Conservation (phyloP, 2,329 filamentous ascomycete species). For the Fusarium humuli region DNA sequence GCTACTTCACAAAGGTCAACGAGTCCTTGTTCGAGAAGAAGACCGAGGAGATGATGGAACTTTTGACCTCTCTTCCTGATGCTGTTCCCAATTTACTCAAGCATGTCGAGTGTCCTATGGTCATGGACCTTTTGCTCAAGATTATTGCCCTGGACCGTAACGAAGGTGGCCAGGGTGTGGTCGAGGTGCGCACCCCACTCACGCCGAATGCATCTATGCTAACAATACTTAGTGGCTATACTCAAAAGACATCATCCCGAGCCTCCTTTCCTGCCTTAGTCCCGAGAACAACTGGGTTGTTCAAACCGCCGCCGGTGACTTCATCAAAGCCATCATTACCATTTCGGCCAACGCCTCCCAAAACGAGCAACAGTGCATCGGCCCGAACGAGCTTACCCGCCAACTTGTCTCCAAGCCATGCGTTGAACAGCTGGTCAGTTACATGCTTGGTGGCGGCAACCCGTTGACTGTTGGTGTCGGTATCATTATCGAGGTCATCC, state of each 20-base stretch:
- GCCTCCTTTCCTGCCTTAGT: constrained; percentile 85
- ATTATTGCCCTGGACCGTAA: constrained; percentile 96
- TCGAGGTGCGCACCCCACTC: constrained; percentile 72
- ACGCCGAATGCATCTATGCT: constrained; percentile 25
- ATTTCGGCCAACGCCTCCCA: constrained; percentile 98
- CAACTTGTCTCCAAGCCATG: constrained; percentile 91
- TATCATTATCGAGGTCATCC: constrained; percentile 97
- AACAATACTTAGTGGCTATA: constrained; percentile 80
- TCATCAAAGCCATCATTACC: constrained; percentile 98
- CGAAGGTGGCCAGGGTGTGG: constrained; percentile 90
- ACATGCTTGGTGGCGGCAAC: constrained; percentile 95
- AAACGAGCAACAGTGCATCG: constrained; percentile 98
- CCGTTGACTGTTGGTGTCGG: constrained; percentile 95
- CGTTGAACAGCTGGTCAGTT: constrained; percentile 83
- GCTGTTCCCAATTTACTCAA: constrained; percentile 87
- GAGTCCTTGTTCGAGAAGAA: constrained; percentile 98
- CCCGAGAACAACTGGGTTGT: constrained; percentile 88
- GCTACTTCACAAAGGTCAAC: constrained; percentile 99
- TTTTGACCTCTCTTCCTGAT: constrained; percentile 85
- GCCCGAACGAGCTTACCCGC: constrained; percentile 94
- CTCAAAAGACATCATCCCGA: constrained; percentile 86
- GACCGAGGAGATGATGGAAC: constrained; percentile 94
- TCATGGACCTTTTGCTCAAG: constrained; percentile 97
- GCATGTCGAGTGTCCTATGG: constrained; percentile 96
- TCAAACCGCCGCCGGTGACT: constrained; percentile 96